Conservation (phyloP, 2,329 filamentous ascomycete genomes). For the Trichoderma atrobrunneum region DNA sequence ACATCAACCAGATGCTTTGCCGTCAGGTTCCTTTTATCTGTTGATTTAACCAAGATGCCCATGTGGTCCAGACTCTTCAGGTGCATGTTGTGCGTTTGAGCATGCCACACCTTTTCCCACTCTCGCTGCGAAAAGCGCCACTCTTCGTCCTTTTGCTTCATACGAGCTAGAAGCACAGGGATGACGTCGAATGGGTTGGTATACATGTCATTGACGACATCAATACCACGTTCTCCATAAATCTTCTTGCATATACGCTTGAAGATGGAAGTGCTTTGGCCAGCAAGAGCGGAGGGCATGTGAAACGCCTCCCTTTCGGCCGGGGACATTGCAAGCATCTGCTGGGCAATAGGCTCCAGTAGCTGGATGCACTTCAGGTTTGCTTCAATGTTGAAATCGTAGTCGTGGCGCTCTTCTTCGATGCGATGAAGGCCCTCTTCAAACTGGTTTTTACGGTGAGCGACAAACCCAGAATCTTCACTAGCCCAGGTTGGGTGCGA, state of each 20-base stretch:
- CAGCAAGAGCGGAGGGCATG: conserved; percentile 79
- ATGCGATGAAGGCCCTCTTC: conserved; percentile 95
- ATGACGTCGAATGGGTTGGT: conserved; percentile 80
- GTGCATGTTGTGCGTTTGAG: conserved; percentile 91
- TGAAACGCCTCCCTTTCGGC: conserved; percentile 71
- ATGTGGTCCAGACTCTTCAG: conserved; percentile 97
- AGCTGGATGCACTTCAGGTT: conserved; percentile 94
- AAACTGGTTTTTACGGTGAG: conserved; percentile 92
- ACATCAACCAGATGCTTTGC: conserved; percentile 86
- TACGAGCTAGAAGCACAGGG: conserved; percentile 78
- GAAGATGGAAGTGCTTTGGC: conserved; percentile 94
- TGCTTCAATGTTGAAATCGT: conserved; percentile 96
- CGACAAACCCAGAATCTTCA: conserved; percentile 95
- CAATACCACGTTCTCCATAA: conserved; percentile 82
- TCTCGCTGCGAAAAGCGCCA: conserved; percentile 97
- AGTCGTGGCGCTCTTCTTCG: conserved; percentile 96
- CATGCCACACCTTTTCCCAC: conserved; percentile 98
- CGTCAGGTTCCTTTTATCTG: conserved; percentile 87
- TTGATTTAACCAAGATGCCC: conserved; percentile 82
- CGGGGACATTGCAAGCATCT: conserved; percentile 76
- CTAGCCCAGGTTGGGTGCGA: conserved; percentile 99
- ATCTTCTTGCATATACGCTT: conserved; percentile 97
- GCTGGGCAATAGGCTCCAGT: conserved; percentile 88
- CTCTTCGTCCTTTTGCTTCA: conserved; percentile 96
- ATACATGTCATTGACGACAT: conserved; percentile 86